Percentiles rank a stretch among this genome's conserved stretches.
Conservation (phyloP, 768 basidiomycete genomes). For the Lactarius quietus region DNA sequence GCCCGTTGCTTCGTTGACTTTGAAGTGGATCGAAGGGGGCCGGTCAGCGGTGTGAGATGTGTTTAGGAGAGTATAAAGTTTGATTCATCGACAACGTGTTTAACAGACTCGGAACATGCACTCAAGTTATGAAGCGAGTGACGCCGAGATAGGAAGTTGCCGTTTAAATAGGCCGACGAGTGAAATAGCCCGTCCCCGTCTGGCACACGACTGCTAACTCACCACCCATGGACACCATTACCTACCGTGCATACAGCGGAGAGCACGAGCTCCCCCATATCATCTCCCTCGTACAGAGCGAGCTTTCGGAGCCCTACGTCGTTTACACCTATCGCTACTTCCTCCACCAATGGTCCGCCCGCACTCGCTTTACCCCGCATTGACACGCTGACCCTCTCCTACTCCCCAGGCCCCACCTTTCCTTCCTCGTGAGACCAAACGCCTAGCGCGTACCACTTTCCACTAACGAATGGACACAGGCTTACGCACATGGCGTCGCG, state of each 20-base stretch:
- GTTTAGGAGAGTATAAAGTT: not conserved
- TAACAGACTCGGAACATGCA: not conserved
- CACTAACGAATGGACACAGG: not conserved
- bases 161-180: not conserved
- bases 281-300: conserved; percentile 84
- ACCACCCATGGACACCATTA: conserved; percentile 18
- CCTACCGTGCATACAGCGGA: conserved; percentile 70
- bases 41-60: too few relatives aligned
- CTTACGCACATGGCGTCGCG: conserved; percentile 16
- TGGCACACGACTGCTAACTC: conserved; percentile 4
- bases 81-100: not conserved
- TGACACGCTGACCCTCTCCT: conserved; percentile 31
- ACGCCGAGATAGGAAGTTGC: not conserved
- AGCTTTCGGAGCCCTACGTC: conserved; percentile 94
- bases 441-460: too few relatives aligned
- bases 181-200: not conserved
- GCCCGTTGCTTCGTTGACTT: too few relatives aligned
- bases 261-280: conserved; percentile 79
- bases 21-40: not conserved
- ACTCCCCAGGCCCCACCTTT: conserved; percentile 74
- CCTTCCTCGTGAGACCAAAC: conserved; percentile 57
- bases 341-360: conserved; percentile 85
- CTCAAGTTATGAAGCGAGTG: not conserved
- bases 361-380: conserved; percentile 3
- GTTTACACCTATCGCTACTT: conserved; percentile 98